Evolutionary conservation across 1,284 basidiomycete genomes (phyloP), one percentile per base, ranked within the genome.

Genomic region (Sporisorium sorghi): DNA sequence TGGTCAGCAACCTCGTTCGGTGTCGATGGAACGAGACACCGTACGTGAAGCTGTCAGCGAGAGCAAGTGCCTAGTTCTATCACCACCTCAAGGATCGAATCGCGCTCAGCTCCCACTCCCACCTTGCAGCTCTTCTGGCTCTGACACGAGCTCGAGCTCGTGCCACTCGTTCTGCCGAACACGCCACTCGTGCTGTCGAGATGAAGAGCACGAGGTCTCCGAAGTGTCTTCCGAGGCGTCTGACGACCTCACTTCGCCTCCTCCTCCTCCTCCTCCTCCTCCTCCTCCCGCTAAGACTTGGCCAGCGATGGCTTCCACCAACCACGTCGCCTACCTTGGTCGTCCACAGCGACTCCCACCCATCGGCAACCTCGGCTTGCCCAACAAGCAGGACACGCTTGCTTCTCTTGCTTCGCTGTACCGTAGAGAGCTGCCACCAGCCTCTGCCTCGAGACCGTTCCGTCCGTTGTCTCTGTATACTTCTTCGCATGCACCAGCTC

Each of bases 401-500:
- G 49, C 60, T n/a, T 63, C 61, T 12, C 30, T 70, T 17, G 49
- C 60, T n/a, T 63, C 61, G 8, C 30, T 70, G 10, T 63, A 70
- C 23, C 57, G 67, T n/a, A 50, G 53, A 14, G 57, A 64, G 7
- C 2, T 39, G 28, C 24, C 57, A 4, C 47, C 33, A 26, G 35
- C 33, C 7, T n/a, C 53, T 17, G 26, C 52, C 9, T 33, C 56
- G 19, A 44, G 61, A 46, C n/a, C 44, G 5, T 64, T 70, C 33
- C 67, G 52, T 14, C 67, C 61, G 5, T 40, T 70, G 17, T 70
- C 67, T 2, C 35, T 70, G 26, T 70, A 70, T 17, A 64, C 67
- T 15, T 70, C 67, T 15, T 70, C 67, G 1, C 67, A 70, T 37
- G 39, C 39, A 17, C 33, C 33, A 12, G 51, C 54, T 28, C 33